A percentile compares a stretch with the other conserved stretches of the same genome.
Evolutionary conservation across 306 rosid genomes (phyloP).

Genomic region (Sindora glabra): DNA sequence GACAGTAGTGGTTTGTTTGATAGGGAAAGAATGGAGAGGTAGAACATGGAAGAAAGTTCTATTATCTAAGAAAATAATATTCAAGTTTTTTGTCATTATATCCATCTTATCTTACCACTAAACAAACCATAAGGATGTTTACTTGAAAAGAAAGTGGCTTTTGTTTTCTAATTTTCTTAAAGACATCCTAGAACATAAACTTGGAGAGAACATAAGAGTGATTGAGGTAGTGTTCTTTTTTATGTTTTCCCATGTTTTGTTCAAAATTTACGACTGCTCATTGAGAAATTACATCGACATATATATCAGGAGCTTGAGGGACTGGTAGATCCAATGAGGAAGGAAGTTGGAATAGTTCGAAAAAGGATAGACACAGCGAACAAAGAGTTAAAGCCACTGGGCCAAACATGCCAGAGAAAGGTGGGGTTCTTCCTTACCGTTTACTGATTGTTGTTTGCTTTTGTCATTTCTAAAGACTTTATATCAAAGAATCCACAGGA

Average conservation of each 20-base stretch:
- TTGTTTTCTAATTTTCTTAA: no score
- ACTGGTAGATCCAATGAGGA: conserved; percentile 91
- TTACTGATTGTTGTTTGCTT: conserved; percentile 9
- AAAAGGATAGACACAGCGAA: conserved; percentile 84
- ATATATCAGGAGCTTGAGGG: conserved; percentile 74
- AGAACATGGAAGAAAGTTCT: no score
- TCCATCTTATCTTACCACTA: no score
- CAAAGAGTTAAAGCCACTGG: conserved; percentile 97
- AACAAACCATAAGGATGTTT: no score
- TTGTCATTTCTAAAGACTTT: conserved; percentile 7
- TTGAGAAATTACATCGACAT: conserved; percentile 14
- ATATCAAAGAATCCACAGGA: background rate
- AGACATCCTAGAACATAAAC: no score
- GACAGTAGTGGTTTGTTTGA: no score
- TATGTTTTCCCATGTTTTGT: background rate
- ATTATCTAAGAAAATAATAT: no score
- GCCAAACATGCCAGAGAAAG: conserved; percentile 92
- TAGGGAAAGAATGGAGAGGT: no score
- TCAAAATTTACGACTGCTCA: no score
- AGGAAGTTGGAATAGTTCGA: conserved; percentile 72
- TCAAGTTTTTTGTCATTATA: no score
- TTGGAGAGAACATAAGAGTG: background rate
- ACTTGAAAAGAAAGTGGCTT: no score
- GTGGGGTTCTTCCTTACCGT: conserved; percentile 28
- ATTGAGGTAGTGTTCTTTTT: background rate